Evolutionary conservation across 352 stramenopile genomes (phyloP).

Genomic region (Phytophthora kernoviae): DNA sequence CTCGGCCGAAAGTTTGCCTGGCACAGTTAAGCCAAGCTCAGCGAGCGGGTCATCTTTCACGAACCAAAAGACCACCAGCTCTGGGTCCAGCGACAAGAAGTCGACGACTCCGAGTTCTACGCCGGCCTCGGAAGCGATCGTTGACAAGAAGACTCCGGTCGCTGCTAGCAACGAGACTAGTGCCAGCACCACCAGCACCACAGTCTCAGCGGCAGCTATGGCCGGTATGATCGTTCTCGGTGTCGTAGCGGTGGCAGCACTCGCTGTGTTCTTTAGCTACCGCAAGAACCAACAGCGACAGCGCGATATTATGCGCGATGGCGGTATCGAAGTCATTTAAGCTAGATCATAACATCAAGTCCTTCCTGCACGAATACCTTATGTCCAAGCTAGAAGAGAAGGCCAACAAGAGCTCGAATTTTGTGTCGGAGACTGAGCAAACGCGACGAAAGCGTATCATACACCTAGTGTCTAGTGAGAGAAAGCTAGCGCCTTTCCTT

Average conservation of each 20-base stretch:
- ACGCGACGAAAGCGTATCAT: conserved; percentile 22
- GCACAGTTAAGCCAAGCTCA: conserved; percentile 41
- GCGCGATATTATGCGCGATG: conserved; percentile 72
- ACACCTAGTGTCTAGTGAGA: conserved; percentile 6
- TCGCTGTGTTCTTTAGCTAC: conserved; percentile 70
- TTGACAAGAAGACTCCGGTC: conserved; percentile 18
- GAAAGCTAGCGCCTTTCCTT: conserved; percentile 6
- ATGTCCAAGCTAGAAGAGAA: background rate
- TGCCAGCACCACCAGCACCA: conserved; percentile 6
- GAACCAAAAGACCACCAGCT: conserved; percentile 24
- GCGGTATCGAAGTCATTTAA: conserved; percentile 45
- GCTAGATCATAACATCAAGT: conserved; percentile 6
- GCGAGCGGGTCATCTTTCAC: conserved; percentile 35
- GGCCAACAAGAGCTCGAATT: background rate
- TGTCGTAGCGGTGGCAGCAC: conserved; percentile 57
- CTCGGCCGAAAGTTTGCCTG: conserved; percentile 9
- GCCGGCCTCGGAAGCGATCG: conserved; percentile 3
- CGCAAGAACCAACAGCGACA: conserved; percentile 80
- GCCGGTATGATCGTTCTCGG: conserved; percentile 62
- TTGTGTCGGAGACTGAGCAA: conserved; percentile 5
- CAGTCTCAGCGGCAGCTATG: conserved; percentile 52
- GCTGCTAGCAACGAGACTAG: conserved; percentile 52
- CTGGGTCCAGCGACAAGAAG: conserved; percentile 11
- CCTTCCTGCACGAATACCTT: conserved; percentile 12
- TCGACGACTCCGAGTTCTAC: conserved; percentile 13